Evolutionary conservation across 768 basidiomycete genomes (phyloP).

Genomic region (Suillus lakei): DNA sequence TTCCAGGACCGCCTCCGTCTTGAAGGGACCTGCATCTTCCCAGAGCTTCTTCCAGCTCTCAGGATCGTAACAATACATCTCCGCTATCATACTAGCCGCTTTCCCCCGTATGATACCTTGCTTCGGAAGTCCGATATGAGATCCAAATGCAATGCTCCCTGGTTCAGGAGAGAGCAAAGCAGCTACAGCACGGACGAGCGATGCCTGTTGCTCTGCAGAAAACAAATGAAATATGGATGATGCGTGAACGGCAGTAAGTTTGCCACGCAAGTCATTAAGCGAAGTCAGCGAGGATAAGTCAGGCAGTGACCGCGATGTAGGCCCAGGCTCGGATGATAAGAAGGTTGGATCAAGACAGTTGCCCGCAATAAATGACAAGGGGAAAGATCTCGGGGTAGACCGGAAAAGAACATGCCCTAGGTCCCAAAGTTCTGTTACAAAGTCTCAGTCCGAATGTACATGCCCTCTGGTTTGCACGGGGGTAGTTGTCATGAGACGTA

Average conservation of each 20-base stretch:
- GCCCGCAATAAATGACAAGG: conserved; percentile 58
- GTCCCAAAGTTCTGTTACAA: conserved; percentile 57
- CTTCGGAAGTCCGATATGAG: conserved; percentile 21
- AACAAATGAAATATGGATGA: too few relatives aligned
- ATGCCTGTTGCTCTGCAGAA: too few relatives aligned
- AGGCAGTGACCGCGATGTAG: conserved; percentile 17
- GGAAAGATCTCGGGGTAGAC: conserved; percentile 54
- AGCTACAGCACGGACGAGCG: too few relatives aligned
- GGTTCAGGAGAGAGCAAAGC: too few relatives aligned
- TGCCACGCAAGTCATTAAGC: too few relatives aligned
- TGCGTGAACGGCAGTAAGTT: too few relatives aligned
- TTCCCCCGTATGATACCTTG: conserved; percentile 13
- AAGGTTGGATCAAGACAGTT: conserved; percentile 53
- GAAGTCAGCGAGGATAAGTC: too few relatives aligned
- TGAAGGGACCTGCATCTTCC: conserved; percentile 21
- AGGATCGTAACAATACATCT: conserved; percentile 29
- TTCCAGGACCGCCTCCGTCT: conserved; percentile 30
- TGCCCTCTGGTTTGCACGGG: background rate
- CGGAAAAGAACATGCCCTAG: conserved; percentile 65
- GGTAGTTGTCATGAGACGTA: conserved; percentile 15
- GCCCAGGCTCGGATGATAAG: conserved; percentile 36
- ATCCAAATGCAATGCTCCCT: too few relatives aligned
- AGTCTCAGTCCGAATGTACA: background rate
- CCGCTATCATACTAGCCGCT: conserved; percentile 10
- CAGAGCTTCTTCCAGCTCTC: conserved; percentile 32